phyloP scores from a whole-genome alignment of 805 yeast genomes.

The Metschnikowia gelsemii region DNA sequence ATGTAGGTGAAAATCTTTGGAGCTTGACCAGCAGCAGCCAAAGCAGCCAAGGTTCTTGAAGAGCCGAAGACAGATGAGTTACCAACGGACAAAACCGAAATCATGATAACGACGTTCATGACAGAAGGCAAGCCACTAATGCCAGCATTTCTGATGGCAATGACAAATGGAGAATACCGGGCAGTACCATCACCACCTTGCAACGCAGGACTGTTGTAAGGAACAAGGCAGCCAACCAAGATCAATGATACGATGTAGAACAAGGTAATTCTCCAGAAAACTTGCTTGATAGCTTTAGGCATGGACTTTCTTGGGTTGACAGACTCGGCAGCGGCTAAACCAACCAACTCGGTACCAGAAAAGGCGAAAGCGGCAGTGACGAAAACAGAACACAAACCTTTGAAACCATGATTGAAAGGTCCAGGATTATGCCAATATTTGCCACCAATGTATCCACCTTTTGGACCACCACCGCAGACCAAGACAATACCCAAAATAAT shows the following conservation, averaged over 20 bases:
- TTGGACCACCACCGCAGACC: slow-evolving; percentile 56
- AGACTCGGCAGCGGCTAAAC: slow-evolving; percentile 67
- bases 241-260: slow-evolving; percentile 51
- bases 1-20: slow-evolving; percentile 50
- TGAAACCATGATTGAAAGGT: slow-evolving; percentile 54
- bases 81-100: slow-evolving; percentile 74
- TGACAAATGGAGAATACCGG: slow-evolving; percentile 63
- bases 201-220: slow-evolving; percentile 49
- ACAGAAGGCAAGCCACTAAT: slow-evolving; percentile 66
- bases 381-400: slow-evolving; percentile 60
- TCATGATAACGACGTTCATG: slow-evolving; percentile 70
- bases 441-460: slow-evolving; percentile 59
- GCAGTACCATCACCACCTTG: slow-evolving; percentile 59
- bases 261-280: slow-evolving; percentile 60
- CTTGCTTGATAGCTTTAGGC: slow-evolving; percentile 64
- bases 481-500: slow-evolving; percentile 54
- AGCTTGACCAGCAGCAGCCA: slow-evolving; percentile 70
- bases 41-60: slow-evolving; percentile 65
- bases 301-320: slow-evolving; percentile 58
- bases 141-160: slow-evolving; percentile 63
- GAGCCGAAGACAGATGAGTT: slow-evolving; percentile 74
- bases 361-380: slow-evolving; percentile 64
- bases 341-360: slow-evolving; percentile 66
- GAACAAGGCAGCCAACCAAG: slow-evolving; percentile 45
- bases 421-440: slow-evolving; percentile 61